Conservation (phyloP, 495 filamentous ascomycete species). For the Rostrohypoxylon terebratum region DNA sequence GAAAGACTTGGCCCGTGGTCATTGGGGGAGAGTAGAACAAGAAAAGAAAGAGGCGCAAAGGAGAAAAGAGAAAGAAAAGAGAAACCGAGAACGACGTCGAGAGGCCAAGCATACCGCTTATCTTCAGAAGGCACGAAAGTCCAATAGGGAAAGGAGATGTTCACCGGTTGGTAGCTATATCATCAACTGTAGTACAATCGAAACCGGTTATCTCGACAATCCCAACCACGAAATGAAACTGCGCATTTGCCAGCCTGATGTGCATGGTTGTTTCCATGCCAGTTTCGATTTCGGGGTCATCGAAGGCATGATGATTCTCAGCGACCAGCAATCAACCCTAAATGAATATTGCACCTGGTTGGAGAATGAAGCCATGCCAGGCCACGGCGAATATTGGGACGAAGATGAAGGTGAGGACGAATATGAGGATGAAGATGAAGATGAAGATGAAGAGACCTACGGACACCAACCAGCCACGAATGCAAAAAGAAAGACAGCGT, state of each 20-base stretch:
- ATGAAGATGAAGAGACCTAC: slow-evolving; percentile 6
- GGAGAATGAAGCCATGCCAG: no score
- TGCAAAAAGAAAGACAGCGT: not conserved
- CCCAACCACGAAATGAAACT: not conserved
- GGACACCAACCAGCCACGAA: not conserved
- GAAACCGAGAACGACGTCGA: not conserved
- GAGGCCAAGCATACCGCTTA: slow-evolving; percentile 19
- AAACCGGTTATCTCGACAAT: not conserved
- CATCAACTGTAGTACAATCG: slow-evolving; percentile 20
- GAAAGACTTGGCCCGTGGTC: slow-evolving; percentile 8
- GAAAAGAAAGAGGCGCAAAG: not conserved
- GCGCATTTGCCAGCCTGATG: not conserved
- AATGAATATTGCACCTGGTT: no score
- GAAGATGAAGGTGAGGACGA: no score
- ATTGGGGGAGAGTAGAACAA: no score
- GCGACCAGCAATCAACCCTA: slow-evolving; percentile 16
- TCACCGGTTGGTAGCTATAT: slow-evolving; percentile 43
- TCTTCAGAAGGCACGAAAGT: slow-evolving; percentile 3
- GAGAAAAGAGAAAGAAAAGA: not conserved
- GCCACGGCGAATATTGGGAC: no score
- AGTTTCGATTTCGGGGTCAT: not conserved
- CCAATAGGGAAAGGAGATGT: not conserved
- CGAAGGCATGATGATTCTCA: not conserved
- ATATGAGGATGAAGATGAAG: no score
- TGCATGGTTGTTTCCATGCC: not conserved